Evolutionary conservation across 164 flowering plant species (phyloP), one percentile per base, ranked within the genome.

Genomic region (Chimonanthus salicifolius): DNA sequence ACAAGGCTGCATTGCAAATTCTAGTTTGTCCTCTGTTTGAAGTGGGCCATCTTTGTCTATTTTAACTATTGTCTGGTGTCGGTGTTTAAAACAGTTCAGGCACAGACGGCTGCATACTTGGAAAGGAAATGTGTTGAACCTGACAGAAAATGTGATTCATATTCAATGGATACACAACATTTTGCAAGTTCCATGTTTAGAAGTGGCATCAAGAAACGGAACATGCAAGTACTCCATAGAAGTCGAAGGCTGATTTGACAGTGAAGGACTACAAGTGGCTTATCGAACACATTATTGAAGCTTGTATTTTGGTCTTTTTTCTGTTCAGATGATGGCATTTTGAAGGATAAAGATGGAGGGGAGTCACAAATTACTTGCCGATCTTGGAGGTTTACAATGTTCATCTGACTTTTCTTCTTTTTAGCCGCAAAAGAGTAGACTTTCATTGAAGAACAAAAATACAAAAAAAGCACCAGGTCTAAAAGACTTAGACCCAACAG

Each of bases 51-150:
- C 54, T 68, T 47, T 33, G 2, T 8, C 43, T 45, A 45, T 47
- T 68, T 68, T 47, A 21, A 13, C 70, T 66, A 8, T 47, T 65
- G 9, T 9, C 33, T 68, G 6, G 47, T 8, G 49, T 73, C 64
- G 65, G 18, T 73, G 71, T 68, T 69, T 68, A 72, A 66, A 74
- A 64, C 89, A 93, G 94, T 93, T 79, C 89, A 85, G 85, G 92
- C 84, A 6, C 90, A 88, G 84, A 80, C 94, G 49, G 78, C 87
- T 58, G 83, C 80, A 62, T 87, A 90, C 79, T 72, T 87, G 81
- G 82, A 78, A 67, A 83, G 70, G 81, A 93, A 81, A 76, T 67
- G 72, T 69, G 71, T 60, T 8, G 79, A 80, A 68, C 75, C 68
- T 67, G 74, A 65, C 78, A 63, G 67, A 58, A 66, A 47, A 43